A percentile compares a stretch with the other conserved stretches of the same genome.
Conservation (phyloP, 805 yeast species). For the Dipodascus geniculatus region DNA sequence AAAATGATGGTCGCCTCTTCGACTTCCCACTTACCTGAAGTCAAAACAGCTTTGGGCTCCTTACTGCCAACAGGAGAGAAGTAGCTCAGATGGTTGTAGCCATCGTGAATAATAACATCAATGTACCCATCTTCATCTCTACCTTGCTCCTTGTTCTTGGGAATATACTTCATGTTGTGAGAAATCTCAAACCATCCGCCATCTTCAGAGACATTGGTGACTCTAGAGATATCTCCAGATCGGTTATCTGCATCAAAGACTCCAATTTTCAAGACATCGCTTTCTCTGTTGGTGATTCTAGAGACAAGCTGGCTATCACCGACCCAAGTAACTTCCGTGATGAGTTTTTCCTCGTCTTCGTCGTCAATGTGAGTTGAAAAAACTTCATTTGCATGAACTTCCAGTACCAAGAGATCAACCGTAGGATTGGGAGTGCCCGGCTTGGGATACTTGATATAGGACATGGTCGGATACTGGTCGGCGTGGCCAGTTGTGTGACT, state of each 20-base stretch:
- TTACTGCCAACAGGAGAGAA: conserved; percentile 57
- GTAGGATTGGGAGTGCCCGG: conserved; percentile 69
- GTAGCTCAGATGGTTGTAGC: conserved; percentile 70
- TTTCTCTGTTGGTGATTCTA: conserved; percentile 51
- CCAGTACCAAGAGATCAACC: conserved; percentile 42
- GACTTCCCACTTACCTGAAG: conserved; percentile 87
- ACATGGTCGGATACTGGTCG: conserved; percentile 48
- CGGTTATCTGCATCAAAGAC: conserved; percentile 35
- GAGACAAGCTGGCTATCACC: conserved; percentile 42
- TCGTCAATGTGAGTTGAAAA: conserved; percentile 23
- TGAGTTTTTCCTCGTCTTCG: conserved; percentile 35
- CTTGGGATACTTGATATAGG: conserved; percentile 66
- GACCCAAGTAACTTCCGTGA: conserved; percentile 66
- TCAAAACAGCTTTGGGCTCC: conserved; percentile 42
- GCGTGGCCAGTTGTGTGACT: conserved; percentile 28
- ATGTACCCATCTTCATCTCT: conserved; percentile 59
- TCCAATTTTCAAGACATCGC: conserved; percentile 50
- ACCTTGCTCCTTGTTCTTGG: conserved; percentile 33
- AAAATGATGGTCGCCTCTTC: conserved; percentile 45
- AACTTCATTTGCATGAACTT: conserved; percentile 21
- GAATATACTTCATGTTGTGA: conserved; percentile 49
- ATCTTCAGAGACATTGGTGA: conserved; percentile 33
- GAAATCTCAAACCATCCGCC: conserved; percentile 73
- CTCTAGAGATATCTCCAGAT: conserved; percentile 34
- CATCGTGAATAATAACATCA: conserved; percentile 44